These are phyloP conservation scores for Arthrobotrys conoides DNA, from an alignment of 2,329 filamentous ascomycete genomes.

Conservation along the genomic window DNA sequence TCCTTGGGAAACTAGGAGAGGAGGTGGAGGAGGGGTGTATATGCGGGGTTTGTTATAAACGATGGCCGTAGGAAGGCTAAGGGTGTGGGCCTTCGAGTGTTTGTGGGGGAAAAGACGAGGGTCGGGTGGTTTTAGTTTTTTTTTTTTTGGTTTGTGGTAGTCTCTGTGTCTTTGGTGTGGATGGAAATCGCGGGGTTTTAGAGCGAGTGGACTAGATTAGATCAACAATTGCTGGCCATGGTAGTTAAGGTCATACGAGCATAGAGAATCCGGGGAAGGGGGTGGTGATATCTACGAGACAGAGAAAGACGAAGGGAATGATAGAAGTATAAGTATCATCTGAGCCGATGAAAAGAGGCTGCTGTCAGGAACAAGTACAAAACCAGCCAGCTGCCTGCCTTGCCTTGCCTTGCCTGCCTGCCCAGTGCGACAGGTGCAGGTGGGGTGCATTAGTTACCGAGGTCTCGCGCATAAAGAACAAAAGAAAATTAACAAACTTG, in stretches of 20 bases:
- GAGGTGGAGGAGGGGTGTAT: too few relatives aligned
- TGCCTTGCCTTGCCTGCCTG: conserved; percentile 20
- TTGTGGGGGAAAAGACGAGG: conserved; percentile 46
- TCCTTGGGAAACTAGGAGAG: conserved; percentile 33
- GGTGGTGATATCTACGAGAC: neutral
- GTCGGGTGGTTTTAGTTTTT: conserved; percentile 24
- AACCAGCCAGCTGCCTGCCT: conserved; percentile 28
- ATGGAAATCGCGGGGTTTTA: conserved; percentile 34
- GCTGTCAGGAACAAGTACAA: conserved; percentile 7
- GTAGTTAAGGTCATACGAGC: conserved; percentile 46
- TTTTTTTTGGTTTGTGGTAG: conserved; percentile 39
- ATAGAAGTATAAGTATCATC: conserved; percentile 22
- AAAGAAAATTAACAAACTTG: neutral
- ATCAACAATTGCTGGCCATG: conserved; percentile 39
- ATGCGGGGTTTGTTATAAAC: conserved; percentile 9
- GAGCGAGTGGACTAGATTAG: conserved; percentile 9
- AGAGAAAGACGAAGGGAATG: neutral
- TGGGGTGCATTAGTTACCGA: conserved; percentile 54
- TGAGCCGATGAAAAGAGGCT: conserved; percentile 15
- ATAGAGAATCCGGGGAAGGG: conserved; percentile 22
- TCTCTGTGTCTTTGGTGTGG: too few relatives aligned
- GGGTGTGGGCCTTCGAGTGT: neutral
- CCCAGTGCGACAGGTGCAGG: conserved; percentile 54
- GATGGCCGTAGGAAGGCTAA: neutral
- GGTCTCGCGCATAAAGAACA: conserved; percentile 34